phyloP scores from a whole-genome alignment of 2,329 filamentous ascomycete species.

The Trichothecium roseum region DNA sequence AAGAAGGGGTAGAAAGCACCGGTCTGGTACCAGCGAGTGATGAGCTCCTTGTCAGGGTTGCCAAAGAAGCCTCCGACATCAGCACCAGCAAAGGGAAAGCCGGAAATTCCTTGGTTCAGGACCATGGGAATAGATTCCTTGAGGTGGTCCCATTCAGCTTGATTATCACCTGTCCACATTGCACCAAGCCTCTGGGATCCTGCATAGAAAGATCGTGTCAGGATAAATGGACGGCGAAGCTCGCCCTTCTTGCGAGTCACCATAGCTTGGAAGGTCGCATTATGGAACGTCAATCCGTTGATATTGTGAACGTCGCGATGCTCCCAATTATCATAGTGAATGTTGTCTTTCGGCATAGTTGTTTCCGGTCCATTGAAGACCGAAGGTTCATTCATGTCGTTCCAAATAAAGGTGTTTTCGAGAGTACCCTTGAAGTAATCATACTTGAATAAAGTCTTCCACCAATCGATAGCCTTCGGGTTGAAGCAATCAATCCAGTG shows the following conservation, averaged over 20 bases:
- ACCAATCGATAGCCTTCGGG: slow-evolving; percentile 84
- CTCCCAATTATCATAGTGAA: slow-evolving; percentile 88
- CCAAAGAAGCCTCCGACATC: slow-evolving; percentile 98
- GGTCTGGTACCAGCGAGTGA: slow-evolving; percentile 92
- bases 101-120: slow-evolving; percentile 81
- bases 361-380: slow-evolving; percentile 98
- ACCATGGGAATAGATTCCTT: slow-evolving; percentile 89
- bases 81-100: slow-evolving; percentile 87
- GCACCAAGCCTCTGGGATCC: slow-evolving; percentile 84
- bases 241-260: slow-evolving; percentile 79
- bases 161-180: slow-evolving; percentile 99
- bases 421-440: slow-evolving; percentile 77
- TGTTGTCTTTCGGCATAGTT: slow-evolving; percentile 97
- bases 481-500: slow-evolving; percentile 97
- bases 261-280: slow-evolving; percentile 82
- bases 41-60: slow-evolving; percentile 84
- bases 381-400: slow-evolving; percentile 99
- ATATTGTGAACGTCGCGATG: slow-evolving; percentile 95
- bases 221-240: slow-evolving; percentile 74
- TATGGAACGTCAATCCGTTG: slow-evolving; percentile 90
- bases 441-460: slow-evolving; percentile 80
- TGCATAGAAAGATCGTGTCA: slow-evolving; percentile 87
- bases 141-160: slow-evolving; percentile 84
- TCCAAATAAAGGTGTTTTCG: slow-evolving; percentile 90
- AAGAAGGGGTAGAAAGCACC: slow-evolving; percentile 98